Evolutionary conservation across 345 rosid species (phyloP), one percentile per base, ranked within the genome.

Genomic region (Lepidium sativum): DNA sequence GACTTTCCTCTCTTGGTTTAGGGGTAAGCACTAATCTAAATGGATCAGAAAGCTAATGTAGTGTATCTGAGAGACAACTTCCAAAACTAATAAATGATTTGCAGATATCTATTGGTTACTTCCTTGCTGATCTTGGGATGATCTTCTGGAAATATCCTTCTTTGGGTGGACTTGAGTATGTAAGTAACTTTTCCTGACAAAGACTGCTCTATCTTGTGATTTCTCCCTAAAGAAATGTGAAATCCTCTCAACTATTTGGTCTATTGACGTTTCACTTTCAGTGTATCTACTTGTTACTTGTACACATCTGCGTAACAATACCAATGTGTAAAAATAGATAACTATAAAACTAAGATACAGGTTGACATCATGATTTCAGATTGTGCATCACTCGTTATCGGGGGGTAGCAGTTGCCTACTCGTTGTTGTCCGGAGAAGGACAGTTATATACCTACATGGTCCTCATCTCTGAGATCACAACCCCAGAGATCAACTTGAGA

Each of bases 401-500:
- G 83, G 80, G 80, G 42, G 68, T 84, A 57, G 81, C 95, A 2
- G 86, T 92, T 9, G 89, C 92, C 43, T 92, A 92, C 79, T 74
- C 95, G 14, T 81, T 92, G 85, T 77, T 86, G 63, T 73, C 91
- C 14, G 86, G 92, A 60, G 98, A 92, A 83, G 97, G 91, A 38
- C 97, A 92, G 71, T 76, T 92, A 40, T 89, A 92, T 45, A 81
- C 87, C 1, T 92, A 70, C 78, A 85, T 89, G 97, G 84, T 84
- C 73, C 89, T 92, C 67, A 83, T 89, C 67, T 89, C 97, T 1
- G 98, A 89, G 84, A 82, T 84, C 58, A 92, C 97, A 14, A 89
- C 97, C 16, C 98, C 98, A 1, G 97, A 79, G 82, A 80, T 92
- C 66, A 85, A 92, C 70, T 54, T 92, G 83, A 87, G 98, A 92